phyloP scores from a whole-genome alignment of 495 filamentous ascomycete genomes.

The Talaromyces wortmannii region DNA sequence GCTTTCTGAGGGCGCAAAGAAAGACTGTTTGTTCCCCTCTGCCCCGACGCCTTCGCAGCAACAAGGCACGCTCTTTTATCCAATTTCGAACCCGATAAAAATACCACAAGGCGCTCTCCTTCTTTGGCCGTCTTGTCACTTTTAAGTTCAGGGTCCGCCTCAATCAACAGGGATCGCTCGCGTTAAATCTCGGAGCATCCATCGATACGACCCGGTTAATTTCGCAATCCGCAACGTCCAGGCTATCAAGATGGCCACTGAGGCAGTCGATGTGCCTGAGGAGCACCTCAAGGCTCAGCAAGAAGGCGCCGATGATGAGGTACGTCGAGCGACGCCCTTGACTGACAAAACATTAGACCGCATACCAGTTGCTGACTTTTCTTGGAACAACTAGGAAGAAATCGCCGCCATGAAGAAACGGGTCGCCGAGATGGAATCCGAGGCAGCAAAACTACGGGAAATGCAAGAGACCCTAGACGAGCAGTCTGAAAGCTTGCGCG shows the following conservation, averaged over 20 bases:
- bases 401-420: constrained; percentile 97
- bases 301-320: constrained; percentile 39
- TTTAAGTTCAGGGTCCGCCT: no score
- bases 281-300: constrained; percentile 31
- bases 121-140: no score
- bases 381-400: constrained; percentile 59
- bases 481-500: constrained; percentile 70
- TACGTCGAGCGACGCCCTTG: constrained; percentile 12
- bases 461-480: constrained; percentile 91
- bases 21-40: neutral
- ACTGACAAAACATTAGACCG: neutral
- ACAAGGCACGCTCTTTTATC: neutral
- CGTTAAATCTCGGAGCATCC: no score
- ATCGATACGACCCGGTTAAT: no score
- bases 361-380: neutral
- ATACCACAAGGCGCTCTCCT: no score
- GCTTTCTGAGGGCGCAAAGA: neutral
- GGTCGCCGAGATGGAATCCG: constrained; percentile 97
- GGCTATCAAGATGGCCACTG: constrained; percentile 25
- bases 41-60: neutral
- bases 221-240: neutral
- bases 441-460: constrained; percentile 92
- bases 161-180: no score
- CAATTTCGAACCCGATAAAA: neutral
- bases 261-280: constrained; percentile 30